phyloP scores from a whole-genome alignment of 2,329 filamentous ascomycete genomes.

The Ceratocystis harringtonii region DNA sequence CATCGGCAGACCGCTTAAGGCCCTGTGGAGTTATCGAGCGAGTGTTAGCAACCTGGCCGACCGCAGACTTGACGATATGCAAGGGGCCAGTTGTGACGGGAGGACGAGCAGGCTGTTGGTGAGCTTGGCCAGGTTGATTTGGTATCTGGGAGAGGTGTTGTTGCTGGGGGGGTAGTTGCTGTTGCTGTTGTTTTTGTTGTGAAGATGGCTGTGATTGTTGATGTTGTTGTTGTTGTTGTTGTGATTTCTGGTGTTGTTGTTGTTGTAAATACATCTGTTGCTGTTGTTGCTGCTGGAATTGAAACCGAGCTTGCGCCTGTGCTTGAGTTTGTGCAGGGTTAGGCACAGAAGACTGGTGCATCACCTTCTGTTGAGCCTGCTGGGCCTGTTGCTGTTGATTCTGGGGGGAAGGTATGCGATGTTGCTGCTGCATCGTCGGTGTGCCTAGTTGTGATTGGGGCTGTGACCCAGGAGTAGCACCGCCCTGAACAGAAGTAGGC shows the following conservation, averaged over 20 bases:
- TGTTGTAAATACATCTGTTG: constrained; percentile 21
- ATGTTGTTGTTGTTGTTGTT: not conserved
- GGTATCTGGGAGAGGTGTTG: not conserved
- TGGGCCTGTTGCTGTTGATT: constrained; percentile 19
- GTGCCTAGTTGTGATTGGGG: not conserved
- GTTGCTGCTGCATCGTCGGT: not conserved
- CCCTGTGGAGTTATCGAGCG: constrained; percentile 21
- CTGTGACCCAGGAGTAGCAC: not conserved
- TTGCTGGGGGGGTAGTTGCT: not conserved
- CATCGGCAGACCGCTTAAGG: constrained; percentile 18
- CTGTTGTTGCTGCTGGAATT: constrained; percentile 21
- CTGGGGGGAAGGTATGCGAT: constrained; percentile 20
- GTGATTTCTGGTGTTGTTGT: constrained; percentile 6
- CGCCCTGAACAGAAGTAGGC: not conserved
- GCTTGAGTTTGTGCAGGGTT: not conserved
- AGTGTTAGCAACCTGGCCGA: constrained; percentile 11
- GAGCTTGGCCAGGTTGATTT: constrained; percentile 13
- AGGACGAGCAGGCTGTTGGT: constrained; percentile 4
- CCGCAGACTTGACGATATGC: not conserved
- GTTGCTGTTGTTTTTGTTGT: not conserved
- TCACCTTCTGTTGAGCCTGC: not conserved
- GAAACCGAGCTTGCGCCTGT: constrained; percentile 17
- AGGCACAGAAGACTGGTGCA: not conserved
- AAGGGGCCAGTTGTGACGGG: not conserved
- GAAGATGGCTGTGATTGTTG: not conserved